Base-by-base conservation (phyloP, 2,329 filamentous ascomycete species). In the Cordyceps militaris region DNA sequence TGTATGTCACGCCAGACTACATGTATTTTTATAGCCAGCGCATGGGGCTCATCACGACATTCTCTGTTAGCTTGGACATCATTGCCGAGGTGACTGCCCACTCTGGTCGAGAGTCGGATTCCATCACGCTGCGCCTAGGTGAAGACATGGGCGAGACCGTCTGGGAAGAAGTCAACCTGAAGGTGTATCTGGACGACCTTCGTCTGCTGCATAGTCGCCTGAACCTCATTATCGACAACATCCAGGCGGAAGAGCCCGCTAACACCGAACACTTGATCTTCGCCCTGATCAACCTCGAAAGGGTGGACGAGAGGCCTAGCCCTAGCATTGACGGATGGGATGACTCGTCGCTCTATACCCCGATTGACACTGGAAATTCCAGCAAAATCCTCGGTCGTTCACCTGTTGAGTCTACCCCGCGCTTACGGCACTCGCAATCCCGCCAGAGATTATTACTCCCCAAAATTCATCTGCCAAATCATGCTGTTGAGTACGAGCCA, bases 11-110 rank as follows among this genome's bases (percentile, higher is more conserved):
- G 0, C 80, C 87, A 0, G 85, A 87, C 61, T 88, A 92, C 62
- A 85, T 99, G 69, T 97, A 96, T 71, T 97, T 99, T 68, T 99
- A 97, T 73, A 95, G 92, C 65, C 89, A 97, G 67, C 89, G 97
- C 67, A 85, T 97, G 69, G 94, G 94, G 6, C 80, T 99, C 6
- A 88, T 97, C 1, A 79, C 96, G 36, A 89, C 93, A 1, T 93
- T 91, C 52, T 83, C 83, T 16, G 83, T 95, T 52, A 84, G 81
- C 56, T 78, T 99, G 58, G 81, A 86, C 56, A 85, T 82, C 49
- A 90, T 99, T 58, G 84, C 85, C 9, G 94, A 97, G 71, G 90
- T 97, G 43, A 97, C 91, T 24, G 89, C 89, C 38, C 91, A 91
- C 2, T 87, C 91, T 13, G 94, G 94, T 21, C 87, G 87, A 68